Evolutionary conservation across 768 basidiomycete genomes (phyloP).

Genomic region (Podaxis sp.): DNA sequence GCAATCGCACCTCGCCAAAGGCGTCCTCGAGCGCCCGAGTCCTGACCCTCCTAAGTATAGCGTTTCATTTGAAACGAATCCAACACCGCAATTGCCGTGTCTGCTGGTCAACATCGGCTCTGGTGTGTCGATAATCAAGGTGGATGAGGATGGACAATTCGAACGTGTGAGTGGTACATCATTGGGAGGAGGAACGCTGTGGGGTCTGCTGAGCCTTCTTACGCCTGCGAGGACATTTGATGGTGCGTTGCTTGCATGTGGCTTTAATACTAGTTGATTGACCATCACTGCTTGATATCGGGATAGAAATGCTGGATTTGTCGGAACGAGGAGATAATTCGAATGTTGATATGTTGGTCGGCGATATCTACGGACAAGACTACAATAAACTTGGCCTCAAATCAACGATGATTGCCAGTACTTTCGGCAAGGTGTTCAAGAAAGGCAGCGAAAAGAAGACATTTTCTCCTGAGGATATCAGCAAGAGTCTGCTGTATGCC

Average conservation of each 20-base stretch:
- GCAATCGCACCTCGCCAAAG: slow-evolving; percentile 13
- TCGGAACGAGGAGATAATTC: slow-evolving; percentile 95
- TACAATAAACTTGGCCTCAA: slow-evolving; percentile 94
- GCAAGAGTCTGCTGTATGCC: slow-evolving; percentile 90
- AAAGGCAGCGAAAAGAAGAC: slow-evolving; percentile 76
- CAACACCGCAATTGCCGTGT: slow-evolving; percentile 90
- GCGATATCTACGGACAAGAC: slow-evolving; percentile 99
- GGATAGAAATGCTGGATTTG: slow-evolving; percentile 89
- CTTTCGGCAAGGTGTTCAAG: slow-evolving; percentile 98
- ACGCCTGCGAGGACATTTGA: slow-evolving; percentile 97
- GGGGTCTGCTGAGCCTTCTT: slow-evolving; percentile 91
- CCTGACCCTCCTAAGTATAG: slow-evolving; percentile 88
- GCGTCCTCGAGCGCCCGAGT: slow-evolving; percentile 73
- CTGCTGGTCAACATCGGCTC: slow-evolving; percentile 97
- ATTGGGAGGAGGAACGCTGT: slow-evolving; percentile 94
- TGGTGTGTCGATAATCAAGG: slow-evolving; percentile 96
- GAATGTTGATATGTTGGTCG: slow-evolving; percentile 96
- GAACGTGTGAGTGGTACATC: slow-evolving; percentile 98
- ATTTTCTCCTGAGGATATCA: slow-evolving; percentile 92
- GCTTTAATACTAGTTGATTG: slow-evolving; percentile 11
- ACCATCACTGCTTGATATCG: slow-evolving; percentile 10
- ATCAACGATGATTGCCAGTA: slow-evolving; percentile 96
- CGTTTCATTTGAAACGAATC: slow-evolving; percentile 83
- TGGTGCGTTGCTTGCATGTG: slow-evolving; percentile 55
- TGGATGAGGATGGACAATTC: slow-evolving; percentile 92